Base-by-base conservation (phyloP, 2,329 filamentous ascomycete species). In the Dothideomycetes sp. region DNA sequence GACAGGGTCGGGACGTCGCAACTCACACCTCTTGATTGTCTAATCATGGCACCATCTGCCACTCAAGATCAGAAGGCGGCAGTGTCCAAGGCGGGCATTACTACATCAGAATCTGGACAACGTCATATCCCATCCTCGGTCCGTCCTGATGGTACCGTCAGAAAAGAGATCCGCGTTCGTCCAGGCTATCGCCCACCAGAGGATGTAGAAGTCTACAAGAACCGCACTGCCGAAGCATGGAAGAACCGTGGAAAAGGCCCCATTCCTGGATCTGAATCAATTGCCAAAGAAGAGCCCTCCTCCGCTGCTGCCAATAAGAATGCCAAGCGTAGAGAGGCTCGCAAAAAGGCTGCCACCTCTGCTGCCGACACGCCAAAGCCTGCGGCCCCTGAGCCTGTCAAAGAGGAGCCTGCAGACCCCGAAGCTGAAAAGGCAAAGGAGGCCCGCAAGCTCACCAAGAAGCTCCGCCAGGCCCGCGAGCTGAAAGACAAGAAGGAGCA, bases 121-220 rank as follows among this genome's bases (percentile, higher is more conserved):
- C 84, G 88, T 33, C 81, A 87, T 52, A 96, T 98, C 42, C 91
- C 91, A 18, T 76, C 88, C 32, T 96, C 89, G 1, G 68, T 77
- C 32, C 82, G 93, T 40, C 66, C 91, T 17, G 91, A 98, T 57
- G 91, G 91, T 42, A 86, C 82, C 37, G 84, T 84, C n/a, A 79
- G 91, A 41, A 93, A 84, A 56, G 89, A 94, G 54, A 96, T 96
- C 57, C 85, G 85, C 55, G 86, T 98, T 45, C 79, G 86, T 19
- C 89, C 91, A 0, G 93, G 91, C 39, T 98, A 95, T 63, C 79
- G 80, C 24, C 93, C 91, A 2, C 86, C 88, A 1, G 91, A 98
- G 64, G 91, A 98, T 62, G 81, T 96, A 47, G 87, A 95, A 57
- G 71, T 94, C 34, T 98, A 98, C 73, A 93, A 87, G 67, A 95